Conservation (phyloP, 768 basidiomycete species). For the Psilocybe sp. region DNA sequence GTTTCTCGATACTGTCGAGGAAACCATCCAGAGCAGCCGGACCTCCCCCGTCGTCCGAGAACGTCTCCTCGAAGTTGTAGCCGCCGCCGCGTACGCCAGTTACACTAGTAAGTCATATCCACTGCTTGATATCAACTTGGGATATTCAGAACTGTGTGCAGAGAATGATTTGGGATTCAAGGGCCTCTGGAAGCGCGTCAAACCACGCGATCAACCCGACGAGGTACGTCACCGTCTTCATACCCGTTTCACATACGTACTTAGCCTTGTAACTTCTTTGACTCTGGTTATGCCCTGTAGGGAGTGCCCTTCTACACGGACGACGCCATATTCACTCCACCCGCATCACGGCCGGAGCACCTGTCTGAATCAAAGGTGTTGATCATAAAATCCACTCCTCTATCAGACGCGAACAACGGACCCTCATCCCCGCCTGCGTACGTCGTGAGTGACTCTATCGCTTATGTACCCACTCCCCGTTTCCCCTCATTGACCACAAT, state of each 20-base stretch:
- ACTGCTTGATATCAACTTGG: not conserved
- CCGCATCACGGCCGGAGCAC: no score
- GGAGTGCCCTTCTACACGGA: constrained; percentile 29
- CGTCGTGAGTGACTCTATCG: not conserved
- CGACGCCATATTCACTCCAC: no score
- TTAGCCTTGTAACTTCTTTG: no score
- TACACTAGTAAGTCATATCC: constrained; percentile 37
- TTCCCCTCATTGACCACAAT: no score
- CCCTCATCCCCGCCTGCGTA: constrained; percentile 23
- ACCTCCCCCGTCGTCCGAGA: constrained; percentile 82
- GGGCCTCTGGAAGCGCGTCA: constrained; percentile 77
- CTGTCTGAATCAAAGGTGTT: no score
- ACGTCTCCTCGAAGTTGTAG: constrained; percentile 76
- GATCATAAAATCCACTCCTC: constrained; percentile 21
- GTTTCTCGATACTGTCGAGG: constrained; percentile 77
- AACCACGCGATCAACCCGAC: constrained; percentile 78
- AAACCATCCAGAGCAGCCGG: constrained; percentile 56
- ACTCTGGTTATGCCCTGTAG: no score
- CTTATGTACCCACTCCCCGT: not conserved
- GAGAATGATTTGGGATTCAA: constrained; percentile 43
- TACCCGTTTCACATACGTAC: no score
- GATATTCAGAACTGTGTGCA: constrained; percentile 1
- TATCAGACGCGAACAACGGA: no score
- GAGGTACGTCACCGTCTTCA: constrained; percentile 42
- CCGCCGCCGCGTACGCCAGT: constrained; percentile 74